phyloP scores from a whole-genome alignment of 2,329 filamentous ascomycete genomes.

The Nannizziopsis barbatae region DNA sequence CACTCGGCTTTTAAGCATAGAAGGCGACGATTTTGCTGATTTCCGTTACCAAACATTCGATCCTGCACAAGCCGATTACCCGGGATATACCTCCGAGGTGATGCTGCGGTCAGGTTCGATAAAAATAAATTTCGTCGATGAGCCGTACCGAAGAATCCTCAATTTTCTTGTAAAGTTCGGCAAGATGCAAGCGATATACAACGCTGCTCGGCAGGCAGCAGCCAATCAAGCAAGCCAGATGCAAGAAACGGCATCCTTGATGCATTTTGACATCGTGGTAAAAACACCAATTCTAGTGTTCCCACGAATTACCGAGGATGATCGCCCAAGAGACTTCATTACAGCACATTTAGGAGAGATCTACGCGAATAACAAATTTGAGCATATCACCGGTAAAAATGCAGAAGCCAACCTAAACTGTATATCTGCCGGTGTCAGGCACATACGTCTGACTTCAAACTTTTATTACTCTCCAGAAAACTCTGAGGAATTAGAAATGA shows the following conservation, averaged over 20 bases:
- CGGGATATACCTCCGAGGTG: constrained; percentile 87
- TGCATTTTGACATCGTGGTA: constrained; percentile 87
- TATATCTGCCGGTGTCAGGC: constrained; percentile 78
- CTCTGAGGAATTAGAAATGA: constrained; percentile 84
- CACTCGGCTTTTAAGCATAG: constrained; percentile 77
- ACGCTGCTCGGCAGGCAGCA: constrained; percentile 87
- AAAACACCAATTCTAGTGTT: constrained; percentile 96
- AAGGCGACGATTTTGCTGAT: constrained; percentile 89
- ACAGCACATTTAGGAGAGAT: constrained; percentile 96
- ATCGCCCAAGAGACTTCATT: constrained; percentile 64
- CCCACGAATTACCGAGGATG: constrained; percentile 62
- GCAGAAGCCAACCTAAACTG: constrained; percentile 71
- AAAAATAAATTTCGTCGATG: constrained; percentile 92
- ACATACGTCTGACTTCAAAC: constrained; percentile 79
- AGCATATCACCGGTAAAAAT: constrained; percentile 66
- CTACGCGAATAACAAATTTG: constrained; percentile 89
- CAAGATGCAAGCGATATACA: constrained; percentile 98
- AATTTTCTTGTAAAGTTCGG: constrained; percentile 98
- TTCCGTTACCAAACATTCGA: constrained; percentile 98
- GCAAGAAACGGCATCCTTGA: constrained; percentile 76
- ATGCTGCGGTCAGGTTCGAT: constrained; percentile 86
- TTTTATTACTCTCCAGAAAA: constrained; percentile 65
- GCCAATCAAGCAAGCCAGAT: constrained; percentile 88
- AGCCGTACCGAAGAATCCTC: constrained; percentile 96
- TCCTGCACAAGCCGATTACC: constrained; percentile 61